Evolutionary conservation across 192 early-diverging fungal genomes (phyloP), one percentile per base, ranked within the genome.

Genomic region (Spizellomyces sp.): DNA sequence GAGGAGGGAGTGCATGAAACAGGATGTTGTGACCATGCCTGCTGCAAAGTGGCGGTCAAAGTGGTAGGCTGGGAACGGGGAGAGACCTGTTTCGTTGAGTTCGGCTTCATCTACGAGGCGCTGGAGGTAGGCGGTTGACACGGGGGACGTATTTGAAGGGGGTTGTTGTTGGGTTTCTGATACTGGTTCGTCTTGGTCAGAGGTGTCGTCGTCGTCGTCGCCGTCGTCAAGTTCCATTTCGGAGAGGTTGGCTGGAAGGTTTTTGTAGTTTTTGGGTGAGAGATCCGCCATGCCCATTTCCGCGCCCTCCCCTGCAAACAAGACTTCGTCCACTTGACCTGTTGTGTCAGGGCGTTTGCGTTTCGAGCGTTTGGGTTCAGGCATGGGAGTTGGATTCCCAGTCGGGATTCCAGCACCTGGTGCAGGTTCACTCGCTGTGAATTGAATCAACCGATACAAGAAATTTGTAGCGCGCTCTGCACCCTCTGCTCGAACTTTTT

Each of bases 41-140:
- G 74, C 76, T 9, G 84, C 84, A 78, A 86, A 86, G 71, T 71
- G 71, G 43, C 67, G 70, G 45, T 86, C 84, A 64, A 83, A 83
- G 70, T 86, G 84, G 55, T 83, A 79, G 0, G 75, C 73, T 17
- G 79, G 74, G 70, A 74, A 80, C 6, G 81, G 78, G 8, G 61
- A 56, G 14, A 85, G 57, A n/a, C 84, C 84, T 5, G 79, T 78
- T 36, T 79, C 79, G 64, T 76, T 82, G 9, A 81, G 63, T 62
- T 82, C 80, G 21, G 78, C 78, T 61, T 83, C 75, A 15, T 83
- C 78, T 27, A 81, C 66, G 19, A 81, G 69, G 15, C 68, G 73
- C 36, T 79, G 70, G 9, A 86, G 71, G 61, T 81, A 83, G 4
- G 74, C 77, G 5, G 75, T 70, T 59, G 81, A 79, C 10, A 83